Conservation (phyloP, 2,329 filamentous ascomycete genomes). For the Calonectria pseudoreteaudii region DNA sequence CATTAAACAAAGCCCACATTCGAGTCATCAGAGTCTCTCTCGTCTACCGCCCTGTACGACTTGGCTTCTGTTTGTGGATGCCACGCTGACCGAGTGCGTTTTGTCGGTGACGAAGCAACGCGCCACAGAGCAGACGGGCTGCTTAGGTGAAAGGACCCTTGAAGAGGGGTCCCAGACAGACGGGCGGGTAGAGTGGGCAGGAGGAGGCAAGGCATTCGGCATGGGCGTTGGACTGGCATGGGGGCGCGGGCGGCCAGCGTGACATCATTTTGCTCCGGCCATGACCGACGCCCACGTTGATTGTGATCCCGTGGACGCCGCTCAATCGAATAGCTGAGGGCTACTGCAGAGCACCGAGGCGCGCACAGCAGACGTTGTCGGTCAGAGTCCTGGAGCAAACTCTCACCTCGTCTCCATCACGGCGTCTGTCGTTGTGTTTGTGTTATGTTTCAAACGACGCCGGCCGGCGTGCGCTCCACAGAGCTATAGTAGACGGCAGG, state of each 20-base stretch:
- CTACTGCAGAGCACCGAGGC: conserved; percentile 16
- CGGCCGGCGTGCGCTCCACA: conserved; percentile 6
- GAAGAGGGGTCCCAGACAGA: conserved; percentile 9
- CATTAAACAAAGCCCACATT: conserved; percentile 3
- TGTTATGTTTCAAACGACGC: not conserved
- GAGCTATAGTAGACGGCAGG: not conserved
- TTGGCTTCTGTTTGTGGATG: conserved; percentile 18
- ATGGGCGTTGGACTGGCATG: conserved; percentile 16
- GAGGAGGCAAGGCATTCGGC: not conserved
- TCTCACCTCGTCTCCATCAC: not conserved
- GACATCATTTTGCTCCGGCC: conserved; percentile 27
- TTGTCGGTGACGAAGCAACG: conserved; percentile 23
- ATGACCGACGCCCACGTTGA: conserved; percentile 22
- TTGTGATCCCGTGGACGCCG: conserved; percentile 24
- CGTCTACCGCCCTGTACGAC: conserved; percentile 4
- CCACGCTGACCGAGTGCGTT: conserved; percentile 20
- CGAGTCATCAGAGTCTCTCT: conserved; percentile 9
- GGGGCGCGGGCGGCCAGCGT: conserved; percentile 18
- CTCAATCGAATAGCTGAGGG: conserved; percentile 4
- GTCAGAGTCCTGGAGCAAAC: not conserved
- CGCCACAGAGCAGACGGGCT: conserved; percentile 4
- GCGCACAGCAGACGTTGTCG: conserved; percentile 1
- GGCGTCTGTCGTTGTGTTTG: conserved; percentile 1
- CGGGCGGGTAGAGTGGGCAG: conserved; percentile 8
- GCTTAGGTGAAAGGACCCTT: conserved; percentile 4